Percentiles rank a stretch among this genome's conserved stretches.
phyloP scores from a whole-genome alignment of 768 basidiomycete genomes.

The Mycena rosella region DNA sequence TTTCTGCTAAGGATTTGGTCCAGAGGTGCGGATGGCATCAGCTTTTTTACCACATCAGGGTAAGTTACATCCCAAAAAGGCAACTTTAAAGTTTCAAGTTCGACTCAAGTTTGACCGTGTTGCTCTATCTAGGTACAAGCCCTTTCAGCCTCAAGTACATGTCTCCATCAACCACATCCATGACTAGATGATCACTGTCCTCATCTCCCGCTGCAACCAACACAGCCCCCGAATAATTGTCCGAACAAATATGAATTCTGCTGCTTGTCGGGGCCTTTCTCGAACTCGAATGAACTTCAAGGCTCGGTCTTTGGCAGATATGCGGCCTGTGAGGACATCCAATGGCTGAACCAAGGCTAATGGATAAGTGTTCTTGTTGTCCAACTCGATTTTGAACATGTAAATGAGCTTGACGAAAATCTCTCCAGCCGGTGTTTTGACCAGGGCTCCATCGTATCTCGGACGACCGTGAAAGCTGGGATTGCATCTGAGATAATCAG shows the following conservation, averaged over 20 bases:
- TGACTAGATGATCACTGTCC: slow-evolving; percentile 33
- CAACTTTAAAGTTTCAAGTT: too few relatives aligned
- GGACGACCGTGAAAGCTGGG: too few relatives aligned
- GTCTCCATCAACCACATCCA: slow-evolving; percentile 39
- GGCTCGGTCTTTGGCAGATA: neutral
- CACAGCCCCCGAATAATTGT: slow-evolving; percentile 39
- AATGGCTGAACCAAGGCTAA: slow-evolving; percentile 39
- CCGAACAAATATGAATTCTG: slow-evolving; percentile 33
- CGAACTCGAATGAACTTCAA: slow-evolving; percentile 15
- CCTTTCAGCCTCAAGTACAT: slow-evolving; percentile 30
- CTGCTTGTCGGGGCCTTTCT: neutral
- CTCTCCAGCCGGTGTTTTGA: too few relatives aligned
- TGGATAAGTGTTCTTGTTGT: slow-evolving; percentile 1
- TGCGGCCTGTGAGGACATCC: slow-evolving; percentile 24
- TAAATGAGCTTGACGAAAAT: slow-evolving; percentile 38
- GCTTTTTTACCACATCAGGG: too few relatives aligned
- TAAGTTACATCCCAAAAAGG: too few relatives aligned
- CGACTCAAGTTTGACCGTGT: too few relatives aligned
- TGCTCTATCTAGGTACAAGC: neutral
- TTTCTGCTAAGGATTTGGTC: too few relatives aligned
- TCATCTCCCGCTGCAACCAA: slow-evolving; percentile 6
- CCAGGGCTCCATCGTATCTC: too few relatives aligned
- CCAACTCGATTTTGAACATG: slow-evolving; percentile 36
- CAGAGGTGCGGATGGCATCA: too few relatives aligned
- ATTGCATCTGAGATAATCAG: too few relatives aligned